Conservation (phyloP, 1,284 basidiomycete species). For the Polyporus tsugae region DNA sequence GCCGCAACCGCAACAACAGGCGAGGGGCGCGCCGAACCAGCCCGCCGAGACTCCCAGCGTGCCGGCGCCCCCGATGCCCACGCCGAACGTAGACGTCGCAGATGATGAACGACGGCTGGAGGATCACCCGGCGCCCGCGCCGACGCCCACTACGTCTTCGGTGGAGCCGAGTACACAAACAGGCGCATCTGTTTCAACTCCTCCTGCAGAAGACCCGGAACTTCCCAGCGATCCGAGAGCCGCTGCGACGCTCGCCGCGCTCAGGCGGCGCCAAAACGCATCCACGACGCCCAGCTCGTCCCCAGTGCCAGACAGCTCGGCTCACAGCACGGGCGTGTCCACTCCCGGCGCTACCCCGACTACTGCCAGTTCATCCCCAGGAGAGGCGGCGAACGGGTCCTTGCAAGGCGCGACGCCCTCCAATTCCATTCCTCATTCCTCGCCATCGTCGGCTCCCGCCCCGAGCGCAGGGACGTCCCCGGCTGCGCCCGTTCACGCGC, state of each 20-base stretch:
- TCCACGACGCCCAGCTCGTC: background rate
- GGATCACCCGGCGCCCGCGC: constrained; percentile 6
- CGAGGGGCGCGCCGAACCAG: constrained; percentile 3
- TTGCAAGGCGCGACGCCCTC: background rate
- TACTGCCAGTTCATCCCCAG: no score
- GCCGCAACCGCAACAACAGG: background rate
- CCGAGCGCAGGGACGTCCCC: background rate
- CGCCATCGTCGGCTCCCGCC: background rate
- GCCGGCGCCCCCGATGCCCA: constrained; percentile 8
- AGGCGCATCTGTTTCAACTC: background rate
- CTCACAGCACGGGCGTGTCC: constrained; percentile 1
- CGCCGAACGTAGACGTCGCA: constrained; percentile 7
- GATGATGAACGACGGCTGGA: constrained; percentile 1
- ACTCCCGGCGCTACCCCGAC: background rate
- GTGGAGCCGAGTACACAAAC: background rate
- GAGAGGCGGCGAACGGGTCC: no score
- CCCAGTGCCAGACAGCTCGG: constrained; percentile 3
- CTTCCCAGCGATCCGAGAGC: constrained; percentile 20
- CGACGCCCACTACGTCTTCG: constrained; percentile 14
- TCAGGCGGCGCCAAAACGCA: constrained; percentile 19
- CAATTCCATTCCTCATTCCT: background rate
- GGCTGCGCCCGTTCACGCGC: constrained; percentile 31
- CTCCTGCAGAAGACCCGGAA: background rate
- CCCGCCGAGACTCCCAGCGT: constrained; percentile 29
- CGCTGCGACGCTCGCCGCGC: constrained; percentile 26